Evolutionary conservation across 805 yeast species (phyloP), one percentile per base, ranked within the genome.

Genomic region (Barnettozyma sucrosica): DNA sequence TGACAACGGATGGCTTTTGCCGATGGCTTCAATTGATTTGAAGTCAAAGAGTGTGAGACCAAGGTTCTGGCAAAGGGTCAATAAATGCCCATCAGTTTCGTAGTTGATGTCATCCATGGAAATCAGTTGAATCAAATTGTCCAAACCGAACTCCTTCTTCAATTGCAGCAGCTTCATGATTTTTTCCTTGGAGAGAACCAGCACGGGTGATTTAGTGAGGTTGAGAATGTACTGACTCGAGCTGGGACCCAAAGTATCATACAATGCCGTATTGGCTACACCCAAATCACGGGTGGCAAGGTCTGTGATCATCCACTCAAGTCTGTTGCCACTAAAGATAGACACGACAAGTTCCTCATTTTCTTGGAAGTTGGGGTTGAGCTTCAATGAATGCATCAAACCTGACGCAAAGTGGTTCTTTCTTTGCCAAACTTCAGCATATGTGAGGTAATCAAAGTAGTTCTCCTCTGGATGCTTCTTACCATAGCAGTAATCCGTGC

Each of bases 301-400:
- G 63, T 84, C 90, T 19, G 84, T 62, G 11, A 83, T 58, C 30
- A 72, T 68, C 90, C 90, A 84, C 62, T 83, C 85, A 13, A 71
- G 64, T 41, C 80, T 66, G 58, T 82, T 82, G 24, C 69, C 66
- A 26, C 83, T 72, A 56, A 76, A 74, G 7, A 82, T 55, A 3
- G 82, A 66, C 25, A 80, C 75, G 30, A 79, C 65, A 52, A 79
- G 79, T 38, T 67, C 66, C 32, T 39, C 25, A 2, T 32, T 2
- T 7, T 23, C 26, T 20, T 38, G 39, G 10, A 36, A 34, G 6
- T 24, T 33, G n/a, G 51, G 51, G 34, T 51, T 48, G 20, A 47
- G 18, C 23, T 42, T 20, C 20, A 46, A 32, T 1, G 45, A 33
- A 4, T 72, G 60, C 47, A 70, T 57, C 18, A 77, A 49, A 11